Evolutionary conservation across 2,329 filamentous ascomycete species (phyloP), one percentile per base, ranked within the genome.

Genomic region (Diaporthe sp.): DNA sequence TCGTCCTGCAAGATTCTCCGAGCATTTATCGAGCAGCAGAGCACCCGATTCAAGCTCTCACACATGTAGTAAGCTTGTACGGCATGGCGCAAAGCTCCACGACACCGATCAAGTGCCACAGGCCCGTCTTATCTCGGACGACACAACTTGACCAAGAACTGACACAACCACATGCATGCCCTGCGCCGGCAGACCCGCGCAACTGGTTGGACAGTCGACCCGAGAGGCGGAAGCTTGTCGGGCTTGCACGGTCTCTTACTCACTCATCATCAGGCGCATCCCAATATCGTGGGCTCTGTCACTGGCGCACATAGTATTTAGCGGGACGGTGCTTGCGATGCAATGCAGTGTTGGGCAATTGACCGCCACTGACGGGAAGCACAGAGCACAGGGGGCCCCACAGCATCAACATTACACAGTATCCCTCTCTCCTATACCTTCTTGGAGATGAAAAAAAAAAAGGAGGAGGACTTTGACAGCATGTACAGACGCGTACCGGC

Each of bases 161-260:
- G 60, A 42, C 60, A 47, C 40, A 33, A 35, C 28, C 61, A 50
- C 42, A 67, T n/a, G 61, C 42, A 67, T n/a, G 61, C 61, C 45
- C 61, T 52, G n/a, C 45, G 22, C 19, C 61, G 45, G 61, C 45
- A 67, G 61, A 38, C 25, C 17, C 30, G 45, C n/a, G 1, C 64
- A 52, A 67, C 64, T 67, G 64, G 64, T 67, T 67, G 64, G 64
- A 52, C 64, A 52, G 9, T 3, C 22, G 22, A 52, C 45, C 64
- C 64, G 64, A 67, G 64, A 19, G 64, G 64, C 64, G 64, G 64
- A 40, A 67, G 64, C 64, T 67, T 67, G 30, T 52, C 64, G 64
- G 30, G n/a, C n/a, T 30, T 67, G 64, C 64, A 67, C 64, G 22
- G 64, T 67, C 64, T 12, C 45, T 25, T 33, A 25, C 61, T 67